Base-by-base conservation (phyloP, 2,329 filamentous ascomycete genomes). In the Colletotrichum horii region DNA sequence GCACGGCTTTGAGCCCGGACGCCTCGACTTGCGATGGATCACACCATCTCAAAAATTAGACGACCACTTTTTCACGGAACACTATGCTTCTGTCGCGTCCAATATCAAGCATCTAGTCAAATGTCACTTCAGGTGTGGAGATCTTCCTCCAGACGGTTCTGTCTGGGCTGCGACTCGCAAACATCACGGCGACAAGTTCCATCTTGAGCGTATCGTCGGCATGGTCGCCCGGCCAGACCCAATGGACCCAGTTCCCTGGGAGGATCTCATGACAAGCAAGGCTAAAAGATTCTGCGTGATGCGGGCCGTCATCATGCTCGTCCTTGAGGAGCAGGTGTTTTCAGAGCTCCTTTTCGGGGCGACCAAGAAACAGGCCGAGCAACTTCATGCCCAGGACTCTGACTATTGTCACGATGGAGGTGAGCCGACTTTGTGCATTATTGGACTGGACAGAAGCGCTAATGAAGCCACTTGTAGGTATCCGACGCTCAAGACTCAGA, bases 321-420 rank as follows among this genome's bases (percentile, higher is more conserved):
- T 82, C 38, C 74, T 83, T 19, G 78, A 82, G 12, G 74, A 72
- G 5, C 66, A 79, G 1, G 76, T 83, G 22, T 82, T 84, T 22
- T 81, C 80, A 8, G 65, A 72, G 15, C 76, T 82, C 9, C 77
- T 84, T 4, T 84, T 84, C 75, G 83, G 83, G 14, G 82, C 83
- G 24, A 71, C 72, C 19, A 19, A 75, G 3, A 77, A 78, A n/a
- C 81, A 83, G 66, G 48, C 52, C 34, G 71, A 76, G 65, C 62
- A 77, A 4, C 76, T 84, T 4, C 38, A 71, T 12, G 73, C 73
- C 15, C 78, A 78, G 12, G 82, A 84, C 60, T 66, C 64, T 30
- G 76, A 76, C 2, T 78, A 82, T 48, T 71, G 81, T n/a, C 56
- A 77, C 36, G 36, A 77, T 36, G 82, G 83, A 74, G 83, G 82